Evolutionary conservation across 257 asterid species (phyloP), one percentile per base, ranked within the genome.

Genomic region (Vinca minor): DNA sequence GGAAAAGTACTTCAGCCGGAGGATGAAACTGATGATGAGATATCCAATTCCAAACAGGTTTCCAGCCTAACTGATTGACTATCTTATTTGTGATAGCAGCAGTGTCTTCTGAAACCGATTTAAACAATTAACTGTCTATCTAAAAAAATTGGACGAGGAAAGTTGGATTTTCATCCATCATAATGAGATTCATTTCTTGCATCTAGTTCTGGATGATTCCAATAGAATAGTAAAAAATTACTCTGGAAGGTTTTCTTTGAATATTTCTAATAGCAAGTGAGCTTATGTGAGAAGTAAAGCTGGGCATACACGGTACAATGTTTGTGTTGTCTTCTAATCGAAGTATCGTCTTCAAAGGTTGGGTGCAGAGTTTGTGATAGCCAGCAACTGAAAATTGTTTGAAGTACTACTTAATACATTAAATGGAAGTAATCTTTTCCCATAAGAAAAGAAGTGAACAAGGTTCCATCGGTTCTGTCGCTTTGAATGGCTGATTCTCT

Each of bases 21-120:
- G 59, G 74, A 78, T 49, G 70, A 77, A 65, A 76, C 65, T 67
- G 73, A 15, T 63, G 73, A 65, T 64, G 68, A 76, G 70, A 54
- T 65, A 18, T 42, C 64, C 50, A 18, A 23, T 11, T 42, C 64
- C 50, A 18, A 23, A 25, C 45, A 48, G 69, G 66, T 74, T 45
- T 59, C 29, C 20, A 23, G 20, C 15, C 46, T 12, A 31, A 29
- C 63, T 34, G 56, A 18, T 55, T 31, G 38, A 9, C 46, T 23
- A 6, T 35, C 17, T 4, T 52, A 18, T 38, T 17, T 54, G 18
- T 8, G 11, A n/a, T 28, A 9, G 15, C 11, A 65, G 47, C 12
- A 32, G 26, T 54, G 8, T 10, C 12, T 54, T 56, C 7, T 67
- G 17, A 31, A 46, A 31, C 35, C 31, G 38, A 57, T 31, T n/a